Evolutionary conservation across 495 filamentous ascomycete genomes (phyloP).

Genomic region (Sabuloglossum arenarium): DNA sequence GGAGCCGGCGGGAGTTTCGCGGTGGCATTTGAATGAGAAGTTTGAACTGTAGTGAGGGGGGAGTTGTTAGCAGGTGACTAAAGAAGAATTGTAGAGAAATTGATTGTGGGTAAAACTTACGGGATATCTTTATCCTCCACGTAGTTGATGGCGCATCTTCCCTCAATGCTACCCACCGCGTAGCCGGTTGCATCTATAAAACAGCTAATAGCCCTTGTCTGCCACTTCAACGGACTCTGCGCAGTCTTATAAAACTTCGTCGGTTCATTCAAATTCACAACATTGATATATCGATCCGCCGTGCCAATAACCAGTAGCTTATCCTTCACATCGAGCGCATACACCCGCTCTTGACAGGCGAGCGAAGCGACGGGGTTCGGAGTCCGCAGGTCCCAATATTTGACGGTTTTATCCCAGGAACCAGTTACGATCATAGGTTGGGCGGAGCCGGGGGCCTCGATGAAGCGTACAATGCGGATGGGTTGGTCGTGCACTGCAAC

Average conservation of each 20-base stretch:
- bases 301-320: slow-evolving; percentile 64
- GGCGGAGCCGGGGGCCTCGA: slow-evolving; percentile 31
- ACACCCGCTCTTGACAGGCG: slow-evolving; percentile 59
- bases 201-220: slow-evolving; percentile 69
- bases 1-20: slow-evolving; percentile 42
- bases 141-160: slow-evolving; percentile 43
- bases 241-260: slow-evolving; percentile 62
- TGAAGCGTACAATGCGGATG: slow-evolving; percentile 59
- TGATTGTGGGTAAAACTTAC: slow-evolving; percentile 21
- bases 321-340: slow-evolving; percentile 66
- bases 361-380: slow-evolving; percentile 39
- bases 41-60: slow-evolving; percentile 31
- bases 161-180: slow-evolving; percentile 24
- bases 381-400: slow-evolving; percentile 80
- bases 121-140: slow-evolving; percentile 65
- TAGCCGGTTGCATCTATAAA: slow-evolving; percentile 64
- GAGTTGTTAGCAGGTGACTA: background rate
- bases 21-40: slow-evolving; percentile 90
- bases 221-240: slow-evolving; percentile 70
- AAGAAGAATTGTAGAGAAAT: too few species aligned
- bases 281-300: slow-evolving; percentile 74
- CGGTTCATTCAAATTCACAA: slow-evolving; percentile 64
- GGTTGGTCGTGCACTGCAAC: slow-evolving; percentile 65
- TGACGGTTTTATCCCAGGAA: slow-evolving; percentile 89
- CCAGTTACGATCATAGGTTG: slow-evolving; percentile 62